Conservation (phyloP, 495 filamentous ascomycete genomes). For the Viridothelium virens region DNA sequence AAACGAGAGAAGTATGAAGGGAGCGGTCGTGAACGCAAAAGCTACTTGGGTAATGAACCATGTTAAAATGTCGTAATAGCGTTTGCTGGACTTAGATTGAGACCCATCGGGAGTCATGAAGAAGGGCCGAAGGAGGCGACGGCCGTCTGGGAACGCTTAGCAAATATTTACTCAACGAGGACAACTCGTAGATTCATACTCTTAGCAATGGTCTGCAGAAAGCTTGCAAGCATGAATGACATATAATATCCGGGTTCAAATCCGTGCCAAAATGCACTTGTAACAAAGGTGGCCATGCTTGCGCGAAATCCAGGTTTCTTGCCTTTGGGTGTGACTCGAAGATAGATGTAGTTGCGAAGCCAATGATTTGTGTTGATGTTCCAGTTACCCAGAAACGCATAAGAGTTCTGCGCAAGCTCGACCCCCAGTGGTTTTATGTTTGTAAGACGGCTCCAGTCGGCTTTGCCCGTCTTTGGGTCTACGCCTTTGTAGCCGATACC, state of each 20-base stretch:
- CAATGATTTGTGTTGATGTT: slow-evolving; percentile 98
- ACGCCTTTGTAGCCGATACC: slow-evolving; percentile 93
- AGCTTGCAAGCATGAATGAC: slow-evolving; percentile 76
- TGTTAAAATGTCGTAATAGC: slow-evolving; percentile 77
- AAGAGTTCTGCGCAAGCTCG: slow-evolving; percentile 82
- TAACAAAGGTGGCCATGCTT: slow-evolving; percentile 86
- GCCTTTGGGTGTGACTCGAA: slow-evolving; percentile 89
- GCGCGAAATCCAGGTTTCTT: slow-evolving; percentile 96
- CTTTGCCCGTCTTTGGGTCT: slow-evolving; percentile 69
- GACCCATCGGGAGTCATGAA: slow-evolving; percentile 72
- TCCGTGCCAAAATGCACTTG: slow-evolving; percentile 94
- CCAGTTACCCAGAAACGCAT: slow-evolving; percentile 83
- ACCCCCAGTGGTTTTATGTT: slow-evolving; percentile 79
- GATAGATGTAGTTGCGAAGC: slow-evolving; percentile 91
- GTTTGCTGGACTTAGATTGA: slow-evolving; percentile 59
- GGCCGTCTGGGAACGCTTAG: slow-evolving; percentile 55
- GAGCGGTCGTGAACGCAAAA: slow-evolving; percentile 71
- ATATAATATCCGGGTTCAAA: slow-evolving; percentile 97
- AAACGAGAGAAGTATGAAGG: slow-evolving; percentile 76
- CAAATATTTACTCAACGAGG: background rate
- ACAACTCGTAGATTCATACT: slow-evolving; percentile 45
- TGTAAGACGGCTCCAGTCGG: slow-evolving; percentile 79
- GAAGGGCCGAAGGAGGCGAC: slow-evolving; percentile 84
- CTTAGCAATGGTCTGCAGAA: slow-evolving; percentile 89
- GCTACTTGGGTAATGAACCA: slow-evolving; percentile 73